These are phyloP conservation scores for Fusarium sp. DNA, from an alignment of 2,329 filamentous ascomycete species.

Conservation along the genomic window DNA sequence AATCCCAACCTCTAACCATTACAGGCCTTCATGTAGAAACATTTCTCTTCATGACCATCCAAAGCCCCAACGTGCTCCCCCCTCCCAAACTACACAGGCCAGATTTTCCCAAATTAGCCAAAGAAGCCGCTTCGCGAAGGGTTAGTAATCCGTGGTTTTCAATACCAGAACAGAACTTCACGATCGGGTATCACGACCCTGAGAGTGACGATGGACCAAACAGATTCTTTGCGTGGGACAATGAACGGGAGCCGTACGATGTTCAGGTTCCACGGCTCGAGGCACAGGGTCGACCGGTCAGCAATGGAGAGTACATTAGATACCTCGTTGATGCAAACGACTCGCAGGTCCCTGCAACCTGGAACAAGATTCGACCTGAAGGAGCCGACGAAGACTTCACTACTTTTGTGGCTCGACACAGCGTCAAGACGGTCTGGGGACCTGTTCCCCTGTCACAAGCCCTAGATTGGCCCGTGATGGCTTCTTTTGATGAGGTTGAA, in stretches of 20 bases:
- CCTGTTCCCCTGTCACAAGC: slow-evolving; percentile 12
- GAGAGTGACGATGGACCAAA: slow-evolving; percentile 16
- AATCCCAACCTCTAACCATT: not conserved
- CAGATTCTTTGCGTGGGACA: slow-evolving; percentile 39
- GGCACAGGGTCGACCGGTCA: slow-evolving; percentile 26
- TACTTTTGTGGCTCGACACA: slow-evolving; percentile 13
- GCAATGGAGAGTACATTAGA: slow-evolving; percentile 26
- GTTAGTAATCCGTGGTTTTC: slow-evolving; percentile 14
- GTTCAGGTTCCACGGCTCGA: not conserved
- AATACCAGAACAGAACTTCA: slow-evolving; percentile 3
- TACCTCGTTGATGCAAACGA: not conserved
- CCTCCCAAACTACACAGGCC: slow-evolving; percentile 7
- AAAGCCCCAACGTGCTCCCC: slow-evolving; percentile 3
- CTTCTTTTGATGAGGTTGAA: slow-evolving; percentile 33
- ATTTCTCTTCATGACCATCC: slow-evolving; percentile 37
- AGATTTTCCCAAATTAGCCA: slow-evolving; percentile 26
- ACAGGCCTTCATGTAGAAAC: slow-evolving; percentile 33
- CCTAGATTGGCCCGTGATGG: slow-evolving; percentile 29
- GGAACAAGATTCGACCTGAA: slow-evolving; percentile 1
- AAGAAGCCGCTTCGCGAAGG: slow-evolving; percentile 13
- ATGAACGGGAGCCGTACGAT: slow-evolving; percentile 32
- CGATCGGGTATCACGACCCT: slow-evolving; percentile 20
- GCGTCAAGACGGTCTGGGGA: slow-evolving; percentile 29
- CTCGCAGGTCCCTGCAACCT: slow-evolving; percentile 3
- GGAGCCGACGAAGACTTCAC: not conserved